phyloP scores from a whole-genome alignment of 2,329 filamentous ascomycete genomes.

The Fusarium staphyleae region DNA sequence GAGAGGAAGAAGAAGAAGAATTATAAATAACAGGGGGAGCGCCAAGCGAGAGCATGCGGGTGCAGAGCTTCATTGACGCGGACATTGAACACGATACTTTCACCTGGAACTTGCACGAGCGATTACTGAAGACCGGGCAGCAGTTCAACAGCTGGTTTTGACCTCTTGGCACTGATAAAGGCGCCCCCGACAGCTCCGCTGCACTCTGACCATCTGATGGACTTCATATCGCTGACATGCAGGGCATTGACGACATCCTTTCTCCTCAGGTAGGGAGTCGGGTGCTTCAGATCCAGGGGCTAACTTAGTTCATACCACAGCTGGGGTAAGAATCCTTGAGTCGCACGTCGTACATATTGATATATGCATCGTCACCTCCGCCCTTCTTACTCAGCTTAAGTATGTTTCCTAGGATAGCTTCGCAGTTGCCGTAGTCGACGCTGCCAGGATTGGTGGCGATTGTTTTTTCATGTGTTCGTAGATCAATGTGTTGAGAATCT shows the following conservation, averaged over 20 bases:
- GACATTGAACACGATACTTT: too few species aligned
- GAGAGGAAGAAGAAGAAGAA: too few species aligned
- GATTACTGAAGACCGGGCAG: conserved; percentile 80
- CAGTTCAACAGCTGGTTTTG: conserved; percentile 74
- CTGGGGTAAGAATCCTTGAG: conserved; percentile 79
- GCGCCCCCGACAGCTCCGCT: conserved; percentile 76
- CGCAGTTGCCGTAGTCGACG: conserved; percentile 76
- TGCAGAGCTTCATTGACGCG: too few species aligned
- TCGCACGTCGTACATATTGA: conserved; percentile 98
- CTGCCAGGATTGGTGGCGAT: conserved; percentile 55
- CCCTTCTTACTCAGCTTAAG: conserved; percentile 68
- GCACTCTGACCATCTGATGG: conserved; percentile 91
- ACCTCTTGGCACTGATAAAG: conserved; percentile 75
- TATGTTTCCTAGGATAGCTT: conserved; percentile 76
- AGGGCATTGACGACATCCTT: conserved; percentile 80
- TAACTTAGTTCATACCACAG: conserved; percentile 99
- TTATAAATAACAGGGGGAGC: too few species aligned
- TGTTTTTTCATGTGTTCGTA: conserved; percentile 72
- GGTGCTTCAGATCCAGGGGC: conserved; percentile 81
- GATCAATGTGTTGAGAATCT: too few species aligned
- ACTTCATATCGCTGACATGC: conserved; percentile 82
- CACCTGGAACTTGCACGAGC: too few species aligned
- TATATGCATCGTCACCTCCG: conserved; percentile 66
- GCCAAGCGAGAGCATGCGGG: too few species aligned
- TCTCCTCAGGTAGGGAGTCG: conserved; percentile 85